Conservation (phyloP, 495 filamentous ascomycete genomes). For the Achaetomiella virescens region DNA sequence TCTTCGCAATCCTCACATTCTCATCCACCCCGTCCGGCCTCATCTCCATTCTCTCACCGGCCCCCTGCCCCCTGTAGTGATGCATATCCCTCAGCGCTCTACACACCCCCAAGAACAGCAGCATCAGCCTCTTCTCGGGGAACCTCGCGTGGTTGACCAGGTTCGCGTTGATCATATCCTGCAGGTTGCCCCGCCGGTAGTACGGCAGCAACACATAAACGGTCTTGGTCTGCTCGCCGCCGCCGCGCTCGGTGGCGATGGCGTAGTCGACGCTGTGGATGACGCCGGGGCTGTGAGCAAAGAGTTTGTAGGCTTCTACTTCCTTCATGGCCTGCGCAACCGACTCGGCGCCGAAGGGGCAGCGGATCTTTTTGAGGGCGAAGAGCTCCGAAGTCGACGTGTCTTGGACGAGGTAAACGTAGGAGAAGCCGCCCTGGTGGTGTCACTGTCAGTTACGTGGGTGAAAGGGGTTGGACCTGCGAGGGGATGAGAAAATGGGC, state of each 20-base stretch:
- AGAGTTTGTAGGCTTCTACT: slow-evolving; percentile 92
- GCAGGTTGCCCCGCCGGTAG: slow-evolving; percentile 87
- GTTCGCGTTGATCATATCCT: slow-evolving; percentile 98
- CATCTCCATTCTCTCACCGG: slow-evolving; percentile 45
- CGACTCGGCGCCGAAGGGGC: slow-evolving; percentile 92
- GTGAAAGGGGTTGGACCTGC: background rate
- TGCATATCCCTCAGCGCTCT: slow-evolving; percentile 85
- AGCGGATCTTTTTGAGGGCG: slow-evolving; percentile 96
- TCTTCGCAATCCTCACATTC: slow-evolving; percentile 52
- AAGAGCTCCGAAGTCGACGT: slow-evolving; percentile 72
- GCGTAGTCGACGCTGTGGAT: slow-evolving; percentile 87
- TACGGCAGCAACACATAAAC: slow-evolving; percentile 96
- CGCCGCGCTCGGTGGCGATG: slow-evolving; percentile 44
- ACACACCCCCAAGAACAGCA: slow-evolving; percentile 86
- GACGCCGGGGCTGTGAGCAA: slow-evolving; percentile 73
- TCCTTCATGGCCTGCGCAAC: slow-evolving; percentile 91
- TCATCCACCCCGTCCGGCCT: slow-evolving; percentile 25
- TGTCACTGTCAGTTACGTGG: background rate
- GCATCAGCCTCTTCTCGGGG: slow-evolving; percentile 81
- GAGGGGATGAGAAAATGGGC: background rate
- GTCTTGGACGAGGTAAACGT: slow-evolving; percentile 97
- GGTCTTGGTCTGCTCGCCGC: slow-evolving; percentile 63
- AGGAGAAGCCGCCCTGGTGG: slow-evolving; percentile 83
- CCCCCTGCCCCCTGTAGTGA: slow-evolving; percentile 58
- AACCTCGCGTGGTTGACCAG: slow-evolving; percentile 93